These are phyloP conservation scores for Xerocomellus chrysenteron DNA, from an alignment of 768 basidiomycete genomes.

Conservation along the genomic window DNA sequence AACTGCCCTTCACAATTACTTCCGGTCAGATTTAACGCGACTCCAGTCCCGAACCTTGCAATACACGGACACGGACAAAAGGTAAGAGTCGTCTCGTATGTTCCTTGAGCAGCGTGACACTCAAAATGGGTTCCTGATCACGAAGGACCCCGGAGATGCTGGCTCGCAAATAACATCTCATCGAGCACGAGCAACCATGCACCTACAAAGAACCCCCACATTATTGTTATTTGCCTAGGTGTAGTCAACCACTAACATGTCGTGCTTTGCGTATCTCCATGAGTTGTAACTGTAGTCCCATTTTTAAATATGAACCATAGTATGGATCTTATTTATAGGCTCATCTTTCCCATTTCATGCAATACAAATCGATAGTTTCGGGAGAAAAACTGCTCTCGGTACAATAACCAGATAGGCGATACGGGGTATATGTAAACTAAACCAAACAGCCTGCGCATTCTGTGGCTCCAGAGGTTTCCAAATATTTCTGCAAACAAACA, in stretches of 20 bases:
- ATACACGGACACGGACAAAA: background rate
- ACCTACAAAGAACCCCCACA: background rate
- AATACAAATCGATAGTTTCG: background rate
- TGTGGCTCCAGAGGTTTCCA: too few species aligned
- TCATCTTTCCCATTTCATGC: background rate
- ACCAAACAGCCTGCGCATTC: too few species aligned
- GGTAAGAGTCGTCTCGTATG: background rate
- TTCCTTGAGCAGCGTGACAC: background rate
- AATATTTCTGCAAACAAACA: too few species aligned
- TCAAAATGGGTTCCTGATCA: background rate
- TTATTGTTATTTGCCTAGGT: background rate
- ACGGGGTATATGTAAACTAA: too few species aligned
- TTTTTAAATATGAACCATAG: background rate
- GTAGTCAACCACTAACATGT: background rate
- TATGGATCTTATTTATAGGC: background rate
- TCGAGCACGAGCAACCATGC: background rate
- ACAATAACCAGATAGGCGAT: too few species aligned
- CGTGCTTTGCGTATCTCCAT: background rate
- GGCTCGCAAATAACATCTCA: background rate
- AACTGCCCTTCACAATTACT: conserved; percentile 2
- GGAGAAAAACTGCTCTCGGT: too few species aligned
- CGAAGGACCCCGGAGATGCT: background rate
- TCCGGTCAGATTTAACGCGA: conserved; percentile 10
- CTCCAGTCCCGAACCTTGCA: background rate
- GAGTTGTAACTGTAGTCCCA: background rate